Evolutionary conservation across 2,329 filamentous ascomycete species (phyloP).

Genomic region (Rutstroemia sydowiana): DNA sequence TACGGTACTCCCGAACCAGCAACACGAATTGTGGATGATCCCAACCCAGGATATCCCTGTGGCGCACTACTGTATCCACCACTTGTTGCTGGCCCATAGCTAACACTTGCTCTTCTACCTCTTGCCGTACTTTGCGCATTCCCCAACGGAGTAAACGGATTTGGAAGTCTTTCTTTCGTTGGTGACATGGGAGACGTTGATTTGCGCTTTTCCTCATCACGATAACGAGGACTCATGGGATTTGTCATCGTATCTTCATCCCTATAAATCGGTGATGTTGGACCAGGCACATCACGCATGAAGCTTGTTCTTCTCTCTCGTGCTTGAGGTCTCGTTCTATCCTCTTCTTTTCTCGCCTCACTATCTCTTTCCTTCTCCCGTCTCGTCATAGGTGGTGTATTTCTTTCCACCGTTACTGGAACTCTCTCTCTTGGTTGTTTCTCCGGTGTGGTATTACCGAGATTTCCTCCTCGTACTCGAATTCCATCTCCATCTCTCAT

Average conservation of each 20-base stretch:
- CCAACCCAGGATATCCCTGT: neutral
- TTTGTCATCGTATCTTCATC: neutral
- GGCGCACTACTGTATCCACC: neutral
- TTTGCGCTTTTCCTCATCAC: neutral
- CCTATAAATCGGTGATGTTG: neutral
- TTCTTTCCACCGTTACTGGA: neutral
- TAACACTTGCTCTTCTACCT: conserved; percentile 4
- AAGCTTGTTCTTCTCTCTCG: neutral
- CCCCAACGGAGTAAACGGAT: neutral
- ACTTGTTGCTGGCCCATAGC: neutral
- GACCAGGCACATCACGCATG: neutral
- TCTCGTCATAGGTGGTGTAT: neutral
- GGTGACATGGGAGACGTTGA: neutral
- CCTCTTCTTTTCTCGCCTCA: neutral
- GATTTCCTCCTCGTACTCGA: neutral
- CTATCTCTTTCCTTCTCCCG: conserved; percentile 2
- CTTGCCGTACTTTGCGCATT: neutral
- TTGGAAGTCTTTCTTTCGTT: neutral
- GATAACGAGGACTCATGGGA: neutral
- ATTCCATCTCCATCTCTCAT: neutral
- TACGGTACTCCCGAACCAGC: neutral
- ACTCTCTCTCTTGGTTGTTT: neutral
- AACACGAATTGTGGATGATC: neutral
- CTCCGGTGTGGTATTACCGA: neutral
- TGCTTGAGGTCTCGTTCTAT: neutral